phyloP scores from a whole-genome alignment of 305 asterid genomes.

The Fraxinus floribunda region DNA sequence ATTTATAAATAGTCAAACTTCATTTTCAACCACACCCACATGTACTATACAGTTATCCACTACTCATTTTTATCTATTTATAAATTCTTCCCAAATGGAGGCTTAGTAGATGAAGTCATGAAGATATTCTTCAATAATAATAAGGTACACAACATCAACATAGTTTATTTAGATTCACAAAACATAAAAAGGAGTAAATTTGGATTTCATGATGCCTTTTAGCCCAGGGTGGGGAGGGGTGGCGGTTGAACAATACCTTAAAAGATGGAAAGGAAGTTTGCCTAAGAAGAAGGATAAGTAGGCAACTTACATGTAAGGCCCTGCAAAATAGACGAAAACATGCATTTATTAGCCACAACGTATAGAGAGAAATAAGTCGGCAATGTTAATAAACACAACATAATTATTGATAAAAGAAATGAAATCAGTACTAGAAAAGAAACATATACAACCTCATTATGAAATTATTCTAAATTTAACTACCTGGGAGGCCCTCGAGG shows the following conservation, averaged over 20 bases:
- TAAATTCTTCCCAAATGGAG: neutral
- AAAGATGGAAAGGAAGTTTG: constrained; percentile 20
- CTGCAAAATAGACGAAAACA: constrained; percentile 45
- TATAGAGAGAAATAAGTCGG: neutral
- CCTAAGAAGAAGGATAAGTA: constrained; percentile 31
- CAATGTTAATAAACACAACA: neutral
- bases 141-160: constrained; percentile 6
- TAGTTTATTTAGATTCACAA: constrained; percentile 14
- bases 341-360: constrained; percentile 22
- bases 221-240: neutral
- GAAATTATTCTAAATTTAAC: constrained; percentile 8
- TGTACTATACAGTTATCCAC: neutral
- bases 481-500: constrained; percentile 93
- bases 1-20: neutral
- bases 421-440: neutral
- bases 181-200: constrained; percentile 17
- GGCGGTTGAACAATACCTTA: neutral
- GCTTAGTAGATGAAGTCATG: neutral
- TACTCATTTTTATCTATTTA: neutral
- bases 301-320: constrained; percentile 93
- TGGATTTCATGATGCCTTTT: constrained; percentile 7
- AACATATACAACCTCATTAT: neutral
- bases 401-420: neutral
- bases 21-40: neutral
- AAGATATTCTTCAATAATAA: constrained; percentile 8